phyloP scores from a whole-genome alignment of 2,329 filamentous ascomycete species.

The Fusarium equiseti region DNA sequence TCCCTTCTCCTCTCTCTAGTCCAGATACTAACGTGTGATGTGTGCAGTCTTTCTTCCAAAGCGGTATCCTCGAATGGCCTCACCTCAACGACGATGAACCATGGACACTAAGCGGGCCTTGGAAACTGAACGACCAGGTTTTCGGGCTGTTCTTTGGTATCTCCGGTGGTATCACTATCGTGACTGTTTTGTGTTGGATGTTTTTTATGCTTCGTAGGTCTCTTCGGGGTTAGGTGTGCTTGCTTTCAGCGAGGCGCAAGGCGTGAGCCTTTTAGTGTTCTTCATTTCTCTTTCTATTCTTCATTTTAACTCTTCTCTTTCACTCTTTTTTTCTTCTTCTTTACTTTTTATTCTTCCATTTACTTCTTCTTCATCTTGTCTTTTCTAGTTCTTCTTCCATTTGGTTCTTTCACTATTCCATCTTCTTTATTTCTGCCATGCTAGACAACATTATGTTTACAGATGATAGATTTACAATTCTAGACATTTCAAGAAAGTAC shows the following conservation, averaged over 20 bases:
- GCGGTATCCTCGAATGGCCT: conserved; percentile 31
- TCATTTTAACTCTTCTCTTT: too few species aligned
- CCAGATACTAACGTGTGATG: background rate
- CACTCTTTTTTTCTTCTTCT: background rate
- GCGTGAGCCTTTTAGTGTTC: background rate
- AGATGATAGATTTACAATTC: background rate
- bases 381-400: background rate
- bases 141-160: conserved; percentile 22
- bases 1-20: background rate
- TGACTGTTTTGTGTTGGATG: conserved; percentile 6
- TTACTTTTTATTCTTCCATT: background rate
- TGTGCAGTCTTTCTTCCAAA: conserved; percentile 32
- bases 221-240: background rate
- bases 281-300: background rate
- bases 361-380: background rate
- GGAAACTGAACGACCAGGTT: conserved; percentile 2
- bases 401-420: too few species aligned
- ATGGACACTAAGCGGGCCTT: background rate
- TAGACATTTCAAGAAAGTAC: background rate
- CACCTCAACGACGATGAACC: background rate
- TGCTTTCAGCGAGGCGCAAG: background rate
- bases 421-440: background rate
- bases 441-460: background rate
- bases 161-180: conserved; percentile 6
- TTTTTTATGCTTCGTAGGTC: conserved; percentile 9